Conservation (phyloP, 306 rosid species). For the Citrullus mucosospermus region DNA sequence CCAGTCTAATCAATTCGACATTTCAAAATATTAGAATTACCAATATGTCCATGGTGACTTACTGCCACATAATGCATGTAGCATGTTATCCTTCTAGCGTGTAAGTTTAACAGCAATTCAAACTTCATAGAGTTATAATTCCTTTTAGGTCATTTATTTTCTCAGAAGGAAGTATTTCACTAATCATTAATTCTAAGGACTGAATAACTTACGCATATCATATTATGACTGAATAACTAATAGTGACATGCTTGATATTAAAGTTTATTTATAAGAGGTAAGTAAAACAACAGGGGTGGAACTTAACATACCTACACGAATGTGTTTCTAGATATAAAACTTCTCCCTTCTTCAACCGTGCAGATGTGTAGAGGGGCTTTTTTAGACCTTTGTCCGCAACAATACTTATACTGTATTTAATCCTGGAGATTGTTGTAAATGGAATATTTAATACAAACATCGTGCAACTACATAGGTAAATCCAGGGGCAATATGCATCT, state of each 20-base stretch:
- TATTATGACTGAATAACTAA: not conserved
- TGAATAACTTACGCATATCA: not conserved
- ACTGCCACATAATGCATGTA: too few relatives aligned
- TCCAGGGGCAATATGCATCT: not conserved
- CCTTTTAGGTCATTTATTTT: not conserved
- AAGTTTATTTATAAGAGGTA: not conserved
- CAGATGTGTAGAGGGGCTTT: conserved; percentile 75
- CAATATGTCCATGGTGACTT: too few relatives aligned
- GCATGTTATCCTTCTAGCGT: not conserved
- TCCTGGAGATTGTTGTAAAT: conserved; percentile 38
- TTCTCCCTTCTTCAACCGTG: conserved; percentile 95
- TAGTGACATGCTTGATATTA: not conserved
- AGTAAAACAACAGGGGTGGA: conserved; percentile 1
- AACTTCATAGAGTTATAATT: not conserved
- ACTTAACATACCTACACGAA: conserved; percentile 49
- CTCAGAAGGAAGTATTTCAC: not conserved
- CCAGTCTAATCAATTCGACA: not conserved
- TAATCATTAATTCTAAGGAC: not conserved
- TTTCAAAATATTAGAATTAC: not conserved
- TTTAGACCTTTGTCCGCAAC: conserved; percentile 98
- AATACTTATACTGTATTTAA: conserved; percentile 88
- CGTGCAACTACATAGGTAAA: not conserved
- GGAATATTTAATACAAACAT: not conserved
- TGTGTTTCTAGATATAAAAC: conserved; percentile 86
- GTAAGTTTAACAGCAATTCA: not conserved